phyloP scores from a whole-genome alignment of 495 filamentous ascomycete species.

The Penicillium bialowiezense region DNA sequence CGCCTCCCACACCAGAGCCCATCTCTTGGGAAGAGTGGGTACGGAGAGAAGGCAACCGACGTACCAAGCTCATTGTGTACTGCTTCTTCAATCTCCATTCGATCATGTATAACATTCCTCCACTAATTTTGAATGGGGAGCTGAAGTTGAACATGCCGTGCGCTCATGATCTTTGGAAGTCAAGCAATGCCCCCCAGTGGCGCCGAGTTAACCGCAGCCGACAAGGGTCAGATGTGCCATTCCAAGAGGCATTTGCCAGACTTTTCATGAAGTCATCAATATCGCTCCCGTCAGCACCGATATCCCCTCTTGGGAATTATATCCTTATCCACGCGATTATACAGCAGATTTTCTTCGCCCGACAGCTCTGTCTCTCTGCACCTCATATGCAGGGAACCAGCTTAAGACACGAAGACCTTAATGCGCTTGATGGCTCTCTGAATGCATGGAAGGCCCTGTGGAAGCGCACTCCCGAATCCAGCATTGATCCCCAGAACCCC shows the following conservation, averaged over 20 bases:
- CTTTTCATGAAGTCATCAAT: conserved; percentile 41
- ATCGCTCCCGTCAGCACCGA: conserved; percentile 47
- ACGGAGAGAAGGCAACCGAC: conserved; percentile 44
- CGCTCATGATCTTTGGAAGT: conserved; percentile 51
- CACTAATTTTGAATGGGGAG: conserved; percentile 49
- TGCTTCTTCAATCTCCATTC: conserved; percentile 55
- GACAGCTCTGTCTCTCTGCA: conserved; percentile 45
- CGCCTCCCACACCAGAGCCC: conserved; percentile 27
- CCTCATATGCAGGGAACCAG: conserved; percentile 43
- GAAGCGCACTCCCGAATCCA: conserved; percentile 52
- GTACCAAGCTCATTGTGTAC: conserved; percentile 53
- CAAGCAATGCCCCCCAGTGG: conserved; percentile 45
- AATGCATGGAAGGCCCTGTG: conserved; percentile 52
- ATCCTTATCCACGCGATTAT: conserved; percentile 53
- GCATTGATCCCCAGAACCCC: conserved; percentile 51
- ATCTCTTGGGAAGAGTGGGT: conserved; percentile 52
- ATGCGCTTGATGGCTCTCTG: conserved; percentile 41
- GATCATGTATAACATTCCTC: conserved; percentile 54
- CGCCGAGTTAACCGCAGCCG: conserved; percentile 36
- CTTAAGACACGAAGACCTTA: conserved; percentile 44
- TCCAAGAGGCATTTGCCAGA: conserved; percentile 49
- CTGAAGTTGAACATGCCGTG: conserved; percentile 49
- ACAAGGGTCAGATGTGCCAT: conserved; percentile 37
- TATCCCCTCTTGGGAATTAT: conserved; percentile 53
- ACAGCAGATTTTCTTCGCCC: conserved; percentile 52